Evolutionary conservation across 1,284 basidiomycete species (phyloP).

Genomic region (Moniliella sp.): DNA sequence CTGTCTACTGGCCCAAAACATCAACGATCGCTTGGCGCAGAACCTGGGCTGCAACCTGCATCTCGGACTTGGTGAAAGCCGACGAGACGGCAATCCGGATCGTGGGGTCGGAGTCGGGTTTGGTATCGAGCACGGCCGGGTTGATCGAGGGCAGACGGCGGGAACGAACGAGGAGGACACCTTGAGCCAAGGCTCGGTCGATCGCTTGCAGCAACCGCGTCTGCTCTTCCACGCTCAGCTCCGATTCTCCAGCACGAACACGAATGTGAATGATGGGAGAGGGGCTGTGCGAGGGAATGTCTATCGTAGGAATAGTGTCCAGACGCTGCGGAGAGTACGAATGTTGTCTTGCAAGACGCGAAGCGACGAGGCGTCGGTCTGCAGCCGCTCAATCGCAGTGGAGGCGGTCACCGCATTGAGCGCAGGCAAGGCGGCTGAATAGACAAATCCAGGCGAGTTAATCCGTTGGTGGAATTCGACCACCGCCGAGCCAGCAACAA

Average conservation of each 20-base stretch:
- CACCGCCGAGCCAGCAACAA: conserved; percentile 68
- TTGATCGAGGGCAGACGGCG: conserved; percentile 21
- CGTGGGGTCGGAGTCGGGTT: conserved; percentile 44
- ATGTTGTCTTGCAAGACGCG: conserved; percentile 59
- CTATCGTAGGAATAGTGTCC: conserved; percentile 51
- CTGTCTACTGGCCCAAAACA: conserved; percentile 38
- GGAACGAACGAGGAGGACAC: conserved; percentile 14
- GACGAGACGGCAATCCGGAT: conserved; percentile 60
- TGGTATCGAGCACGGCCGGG: conserved; percentile 12
- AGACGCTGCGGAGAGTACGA: conserved; percentile 53
- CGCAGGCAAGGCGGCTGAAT: conserved; percentile 80
- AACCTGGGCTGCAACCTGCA: conserved; percentile 60
- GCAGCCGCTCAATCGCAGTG: conserved; percentile 56
- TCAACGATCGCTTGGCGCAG: conserved; percentile 56
- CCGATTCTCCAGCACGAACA: conserved; percentile 36
- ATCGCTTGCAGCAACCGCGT: conserved; percentile 16
- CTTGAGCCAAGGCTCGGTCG: conserved; percentile 18
- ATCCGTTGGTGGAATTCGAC: conserved; percentile 83
- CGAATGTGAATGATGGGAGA: conserved; percentile 73
- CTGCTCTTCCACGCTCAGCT: conserved; percentile 17
- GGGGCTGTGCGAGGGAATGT: conserved; percentile 60
- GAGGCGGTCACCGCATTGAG: conserved; percentile 68
- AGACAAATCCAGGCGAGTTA: conserved; percentile 86
- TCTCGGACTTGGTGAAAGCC: conserved; percentile 64
- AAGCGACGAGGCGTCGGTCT: conserved; percentile 47